Percentiles rank a stretch among this genome's conserved stretches.
Conservation (phyloP, 805 yeast species). For the Kockiozyma suomiensis region DNA sequence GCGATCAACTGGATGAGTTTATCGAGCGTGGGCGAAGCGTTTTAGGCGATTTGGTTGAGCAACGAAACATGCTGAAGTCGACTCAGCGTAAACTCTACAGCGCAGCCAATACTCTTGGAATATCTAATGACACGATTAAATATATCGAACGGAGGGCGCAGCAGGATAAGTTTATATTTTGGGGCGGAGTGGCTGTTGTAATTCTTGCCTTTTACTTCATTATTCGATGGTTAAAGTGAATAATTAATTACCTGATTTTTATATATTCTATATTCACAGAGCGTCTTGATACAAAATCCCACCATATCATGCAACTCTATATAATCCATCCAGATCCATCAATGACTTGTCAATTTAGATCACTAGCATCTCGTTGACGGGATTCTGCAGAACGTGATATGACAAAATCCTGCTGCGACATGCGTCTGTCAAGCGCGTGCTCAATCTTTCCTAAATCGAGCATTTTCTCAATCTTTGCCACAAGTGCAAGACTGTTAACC, state of each 20-base stretch:
- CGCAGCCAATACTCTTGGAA: conserved; percentile 78
- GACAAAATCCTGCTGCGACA: conserved; percentile 18
- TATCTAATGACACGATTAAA: conserved; percentile 80
- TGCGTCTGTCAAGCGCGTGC: conserved; percentile 17
- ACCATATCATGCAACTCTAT: neutral
- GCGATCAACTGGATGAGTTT: conserved; percentile 83
- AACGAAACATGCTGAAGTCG: conserved; percentile 67
- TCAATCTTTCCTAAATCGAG: conserved; percentile 3
- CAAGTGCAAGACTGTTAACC: conserved; percentile 15
- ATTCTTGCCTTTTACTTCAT: conserved; percentile 69
- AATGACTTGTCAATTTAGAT: neutral
- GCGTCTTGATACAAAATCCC: neutral
- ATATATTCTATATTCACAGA: neutral
- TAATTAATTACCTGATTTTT: neutral
- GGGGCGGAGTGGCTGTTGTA: conserved; percentile 67
- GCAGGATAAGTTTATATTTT: conserved; percentile 85
- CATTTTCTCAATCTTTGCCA: conserved; percentile 8
- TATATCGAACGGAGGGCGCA: conserved; percentile 77
- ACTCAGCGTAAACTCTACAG: conserved; percentile 67
- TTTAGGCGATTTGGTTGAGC: conserved; percentile 81
- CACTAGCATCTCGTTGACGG: neutral
- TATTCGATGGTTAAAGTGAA: conserved; percentile 53
- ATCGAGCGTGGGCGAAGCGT: conserved; percentile 87
- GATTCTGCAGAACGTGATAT: neutral
- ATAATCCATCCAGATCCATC: neutral